These are phyloP conservation scores for Chrysochromulina tobinii DNA, from an alignment of 78 protist genomes.

Conservation along the genomic window DNA sequence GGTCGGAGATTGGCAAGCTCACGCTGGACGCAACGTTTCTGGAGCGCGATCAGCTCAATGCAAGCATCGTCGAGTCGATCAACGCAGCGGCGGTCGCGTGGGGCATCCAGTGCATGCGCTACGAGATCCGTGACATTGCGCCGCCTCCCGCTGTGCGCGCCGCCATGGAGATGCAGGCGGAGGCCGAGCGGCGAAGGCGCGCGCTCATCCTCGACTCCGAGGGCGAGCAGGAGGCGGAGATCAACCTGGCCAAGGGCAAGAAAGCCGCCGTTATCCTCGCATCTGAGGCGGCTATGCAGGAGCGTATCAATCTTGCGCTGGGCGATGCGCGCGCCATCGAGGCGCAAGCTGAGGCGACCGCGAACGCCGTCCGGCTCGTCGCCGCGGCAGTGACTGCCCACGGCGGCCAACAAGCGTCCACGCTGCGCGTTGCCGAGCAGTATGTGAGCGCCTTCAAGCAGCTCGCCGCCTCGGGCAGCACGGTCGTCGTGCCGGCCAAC, in stretches of 20 bases:
- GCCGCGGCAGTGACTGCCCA: not conserved
- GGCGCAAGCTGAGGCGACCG: constrained; percentile 60
- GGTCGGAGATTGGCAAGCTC: constrained; percentile 61
- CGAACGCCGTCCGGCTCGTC: constrained; percentile 34
- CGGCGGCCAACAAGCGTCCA: constrained; percentile 33
- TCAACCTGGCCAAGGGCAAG: constrained; percentile 66
- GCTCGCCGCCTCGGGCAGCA: constrained; percentile 62
- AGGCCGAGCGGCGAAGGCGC: constrained; percentile 81
- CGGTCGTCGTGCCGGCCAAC: constrained; percentile 67
- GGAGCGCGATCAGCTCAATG: constrained; percentile 65
- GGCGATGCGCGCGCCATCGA: constrained; percentile 63
- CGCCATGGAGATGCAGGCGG: constrained; percentile 80
- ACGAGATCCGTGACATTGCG: constrained; percentile 72
- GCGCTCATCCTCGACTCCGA: constrained; percentile 77
- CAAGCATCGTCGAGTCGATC: constrained; percentile 50
- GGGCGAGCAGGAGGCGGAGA: constrained; percentile 40
- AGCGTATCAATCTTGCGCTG: constrained; percentile 34
- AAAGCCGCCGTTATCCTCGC: constrained; percentile 30
- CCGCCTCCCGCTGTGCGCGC: constrained; percentile 54
- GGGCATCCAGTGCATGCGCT: constrained; percentile 73
- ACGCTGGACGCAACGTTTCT: constrained; percentile 63
- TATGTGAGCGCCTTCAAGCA: not conserved
- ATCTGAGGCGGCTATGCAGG: constrained; percentile 58
- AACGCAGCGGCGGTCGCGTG: constrained; percentile 46
- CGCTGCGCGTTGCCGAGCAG: constrained; percentile 40